Evolutionary conservation across 2,329 filamentous ascomycete species (phyloP), one percentile per base, ranked within the genome.

Genomic region (Nigrospora oryzae): DNA sequence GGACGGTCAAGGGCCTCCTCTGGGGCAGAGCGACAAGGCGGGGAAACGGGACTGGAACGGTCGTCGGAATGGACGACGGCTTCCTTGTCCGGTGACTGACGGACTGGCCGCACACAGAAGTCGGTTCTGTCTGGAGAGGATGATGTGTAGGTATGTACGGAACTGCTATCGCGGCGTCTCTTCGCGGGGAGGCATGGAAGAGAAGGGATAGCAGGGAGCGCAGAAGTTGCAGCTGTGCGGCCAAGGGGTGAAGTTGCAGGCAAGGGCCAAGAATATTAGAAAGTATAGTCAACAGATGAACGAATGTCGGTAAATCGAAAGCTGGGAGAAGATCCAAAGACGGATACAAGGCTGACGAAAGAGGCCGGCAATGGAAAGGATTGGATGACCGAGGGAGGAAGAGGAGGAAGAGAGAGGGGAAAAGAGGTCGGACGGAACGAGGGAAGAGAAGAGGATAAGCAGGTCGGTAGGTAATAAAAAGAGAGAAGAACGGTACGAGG

Each of bases 281-380:
- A 41, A 33, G 34, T 33, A 41, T 33, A 33, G 34, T 41, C 32
- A 31, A 33, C 39, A 31, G 34, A 41, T 41, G 39, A 41, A 41
- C 39, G 39, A 41, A 33, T 41, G 39, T 41, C 32, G 39, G 39
- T 41, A 41, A 41, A 41, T 33, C 32, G 39, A 41, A 38, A 41
- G 39, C 23, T 33, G 39, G n/a, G 39, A 42, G 43, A 48, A 48
- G 46, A 48, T 48, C 46, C 43, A 48, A 48, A 48, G 40, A 35
- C 43, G 46, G 46, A 47, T 37, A 16, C 43, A 28, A 42, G 39
- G 46, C 39, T 41, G 31, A 40, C 36, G 36, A 37, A 45, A 34
- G 37, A 32, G 31, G 41, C 19, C 38, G 44, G 39, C 38, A 23
- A 39, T 39, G 43, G 40, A 48, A 48, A 45, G 43, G 46, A 48